Conservation (phyloP, 208 protist genomes). For the Strigomonas culicis region DNA sequence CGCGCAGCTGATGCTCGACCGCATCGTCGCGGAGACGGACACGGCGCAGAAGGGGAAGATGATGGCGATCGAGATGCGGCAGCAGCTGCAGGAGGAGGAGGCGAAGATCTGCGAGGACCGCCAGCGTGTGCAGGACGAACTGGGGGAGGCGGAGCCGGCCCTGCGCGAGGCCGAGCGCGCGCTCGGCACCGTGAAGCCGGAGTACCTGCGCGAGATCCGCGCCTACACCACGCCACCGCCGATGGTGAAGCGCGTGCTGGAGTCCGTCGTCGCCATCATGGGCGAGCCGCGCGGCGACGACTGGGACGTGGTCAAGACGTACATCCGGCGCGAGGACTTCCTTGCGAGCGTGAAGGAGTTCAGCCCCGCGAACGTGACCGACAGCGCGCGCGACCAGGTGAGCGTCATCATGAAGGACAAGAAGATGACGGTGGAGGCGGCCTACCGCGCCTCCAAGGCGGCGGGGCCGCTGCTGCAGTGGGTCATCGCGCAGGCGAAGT, state of each 20-base stretch:
- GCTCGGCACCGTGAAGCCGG: conserved; percentile 95
- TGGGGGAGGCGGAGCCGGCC: conserved; percentile 89
- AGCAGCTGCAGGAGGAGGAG: conserved; percentile 85
- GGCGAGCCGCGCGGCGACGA: conserved; percentile 73
- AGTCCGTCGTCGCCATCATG: conserved; percentile 88
- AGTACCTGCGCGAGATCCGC: conserved; percentile 97
- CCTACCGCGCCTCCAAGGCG: conserved; percentile 94
- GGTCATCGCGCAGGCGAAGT: conserved; percentile 95
- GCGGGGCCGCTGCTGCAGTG: conserved; percentile 97
- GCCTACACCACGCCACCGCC: conserved; percentile 94
- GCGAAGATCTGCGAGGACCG: conserved; percentile 69
- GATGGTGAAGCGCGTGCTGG: conserved; percentile 94
- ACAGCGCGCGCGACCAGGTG: conserved; percentile 49
- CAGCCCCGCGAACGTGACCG: conserved; percentile 84
- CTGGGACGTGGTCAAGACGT: conserved; percentile 93
- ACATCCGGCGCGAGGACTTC: conserved; percentile 94
- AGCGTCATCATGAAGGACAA: conserved; percentile 86
- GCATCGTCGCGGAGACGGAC: conserved; percentile 85
- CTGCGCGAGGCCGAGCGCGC: conserved; percentile 95
- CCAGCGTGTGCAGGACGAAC: conserved; percentile 66
- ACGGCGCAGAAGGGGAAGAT: conserved; percentile 83
- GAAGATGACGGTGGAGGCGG: conserved; percentile 93
- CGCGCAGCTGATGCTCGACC: conserved; percentile 81
- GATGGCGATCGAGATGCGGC: conserved; percentile 51
- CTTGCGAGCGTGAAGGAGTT: conserved; percentile 95